Conservation (phyloP, 352 stramenopile genomes). For the Phytophthora syringae region DNA sequence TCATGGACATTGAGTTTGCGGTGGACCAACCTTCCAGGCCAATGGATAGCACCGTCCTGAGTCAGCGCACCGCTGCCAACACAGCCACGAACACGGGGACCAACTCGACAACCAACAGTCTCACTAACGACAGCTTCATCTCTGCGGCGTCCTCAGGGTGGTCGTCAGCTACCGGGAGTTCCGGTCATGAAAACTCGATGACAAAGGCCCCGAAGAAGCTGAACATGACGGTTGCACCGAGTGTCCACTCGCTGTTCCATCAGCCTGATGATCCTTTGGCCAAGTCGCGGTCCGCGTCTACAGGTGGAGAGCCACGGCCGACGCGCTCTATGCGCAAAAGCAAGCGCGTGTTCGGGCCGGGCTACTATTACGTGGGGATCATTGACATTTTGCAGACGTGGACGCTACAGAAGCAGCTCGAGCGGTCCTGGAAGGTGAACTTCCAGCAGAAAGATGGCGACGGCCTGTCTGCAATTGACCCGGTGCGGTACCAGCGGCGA, state of each 20-base stretch:
- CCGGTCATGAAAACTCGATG: conserved; percentile 17
- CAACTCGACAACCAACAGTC: conserved; percentile 14
- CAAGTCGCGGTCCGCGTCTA: conserved; percentile 28
- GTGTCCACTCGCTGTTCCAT: conserved; percentile 45
- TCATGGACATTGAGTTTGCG: conserved; percentile 85
- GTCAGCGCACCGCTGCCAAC: conserved; percentile 27
- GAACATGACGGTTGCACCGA: conserved; percentile 21
- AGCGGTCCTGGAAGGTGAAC: conserved; percentile 86
- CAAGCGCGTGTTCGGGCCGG: conserved; percentile 81
- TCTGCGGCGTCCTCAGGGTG: conserved; percentile 39
- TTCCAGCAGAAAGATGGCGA: conserved; percentile 72
- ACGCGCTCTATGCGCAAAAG: conserved; percentile 73
- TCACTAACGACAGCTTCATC: conserved; percentile 54
- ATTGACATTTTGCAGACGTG: conserved; percentile 93
- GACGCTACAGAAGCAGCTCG: conserved; percentile 82
- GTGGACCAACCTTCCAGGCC: conserved; percentile 61
- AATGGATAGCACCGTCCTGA: conserved; percentile 39
- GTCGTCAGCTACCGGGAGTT: conserved; percentile 28
- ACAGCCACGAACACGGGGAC: conserved; percentile 19
- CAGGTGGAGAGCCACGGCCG: conserved; percentile 24
- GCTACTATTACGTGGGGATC: conserved; percentile 90
- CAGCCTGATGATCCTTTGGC: conserved; percentile 24
- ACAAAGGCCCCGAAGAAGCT: conserved; percentile 8
- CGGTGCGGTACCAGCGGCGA: conserved; percentile 74
- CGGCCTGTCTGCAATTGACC: conserved; percentile 86